Conservation (phyloP, 2,329 filamentous ascomycete species). For the Acephala macrosclerotiorum region DNA sequence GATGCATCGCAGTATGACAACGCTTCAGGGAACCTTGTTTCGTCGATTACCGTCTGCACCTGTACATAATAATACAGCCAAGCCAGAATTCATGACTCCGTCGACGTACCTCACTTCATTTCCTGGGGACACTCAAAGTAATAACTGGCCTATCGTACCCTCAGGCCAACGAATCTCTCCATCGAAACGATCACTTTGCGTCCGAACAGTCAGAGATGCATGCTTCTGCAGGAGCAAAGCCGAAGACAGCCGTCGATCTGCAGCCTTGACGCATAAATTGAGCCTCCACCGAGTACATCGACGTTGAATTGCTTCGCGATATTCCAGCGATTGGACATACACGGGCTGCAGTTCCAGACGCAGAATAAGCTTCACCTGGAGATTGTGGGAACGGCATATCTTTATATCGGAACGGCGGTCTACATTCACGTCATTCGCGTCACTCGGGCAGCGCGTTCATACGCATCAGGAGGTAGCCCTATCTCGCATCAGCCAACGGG, state of each 20-base stretch:
- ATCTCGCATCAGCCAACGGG: not conserved
- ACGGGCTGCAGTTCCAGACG: not conserved
- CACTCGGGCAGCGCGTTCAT: not conserved
- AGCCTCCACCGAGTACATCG: not conserved
- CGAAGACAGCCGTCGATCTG: not conserved
- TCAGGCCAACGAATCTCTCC: not conserved
- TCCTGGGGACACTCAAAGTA: not conserved
- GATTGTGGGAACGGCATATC: not conserved
- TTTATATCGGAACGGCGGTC: constrained; percentile 5
- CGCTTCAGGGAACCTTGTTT: not conserved
- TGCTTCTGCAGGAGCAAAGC: not conserved
- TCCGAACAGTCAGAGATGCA: not conserved
- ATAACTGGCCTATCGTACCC: not conserved
- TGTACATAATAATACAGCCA: not conserved
- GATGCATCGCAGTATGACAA: not conserved
- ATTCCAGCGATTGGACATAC: not conserved
- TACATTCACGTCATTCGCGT: not conserved
- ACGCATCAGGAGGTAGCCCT: not conserved
- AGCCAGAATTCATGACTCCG: not conserved
- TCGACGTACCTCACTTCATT: not conserved
- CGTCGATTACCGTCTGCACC: not conserved
- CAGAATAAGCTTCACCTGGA: not conserved
- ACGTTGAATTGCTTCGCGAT: not conserved
- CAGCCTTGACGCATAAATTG: not conserved
- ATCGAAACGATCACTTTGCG: not conserved